Conservation (phyloP, 176 grass and related monocot species). For the Triticum monococcum region DNA sequence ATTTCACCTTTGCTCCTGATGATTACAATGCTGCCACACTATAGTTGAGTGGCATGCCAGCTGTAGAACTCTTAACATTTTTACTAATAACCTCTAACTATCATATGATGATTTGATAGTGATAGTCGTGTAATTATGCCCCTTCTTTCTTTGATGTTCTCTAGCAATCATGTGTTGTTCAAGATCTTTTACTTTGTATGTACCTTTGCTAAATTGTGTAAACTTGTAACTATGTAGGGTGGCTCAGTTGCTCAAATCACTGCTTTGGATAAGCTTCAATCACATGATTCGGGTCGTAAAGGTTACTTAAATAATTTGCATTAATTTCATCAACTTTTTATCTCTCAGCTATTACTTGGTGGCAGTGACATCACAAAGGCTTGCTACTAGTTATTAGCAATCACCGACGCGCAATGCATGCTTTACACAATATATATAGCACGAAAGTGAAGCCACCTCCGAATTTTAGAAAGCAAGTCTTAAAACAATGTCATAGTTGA, state of each 20-base stretch:
- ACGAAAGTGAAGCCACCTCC: background rate
- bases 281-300: background rate
- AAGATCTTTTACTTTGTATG: background rate
- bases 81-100: background rate
- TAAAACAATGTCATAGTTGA: background rate
- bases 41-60: conserved; percentile 7
- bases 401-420: background rate
- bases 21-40: background rate
- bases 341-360: background rate
- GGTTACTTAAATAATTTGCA: conserved; percentile 22
- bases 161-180: conserved; percentile 16
- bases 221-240: conserved; percentile 28
- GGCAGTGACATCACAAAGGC: background rate
- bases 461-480: background rate
- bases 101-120: conserved; percentile 9
- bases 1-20: conserved; percentile 2
- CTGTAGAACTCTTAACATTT: background rate
- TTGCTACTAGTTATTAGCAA: background rate
- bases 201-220: conserved; percentile 8
- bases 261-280: background rate
- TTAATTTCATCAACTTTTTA: background rate
- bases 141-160: conserved; percentile 16
- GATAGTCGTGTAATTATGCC: background rate
- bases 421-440: background rate
- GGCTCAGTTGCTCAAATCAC: background rate